Evolutionary conservation across 768 basidiomycete species (phyloP).

Genomic region (Pisolithus microcarpus): DNA sequence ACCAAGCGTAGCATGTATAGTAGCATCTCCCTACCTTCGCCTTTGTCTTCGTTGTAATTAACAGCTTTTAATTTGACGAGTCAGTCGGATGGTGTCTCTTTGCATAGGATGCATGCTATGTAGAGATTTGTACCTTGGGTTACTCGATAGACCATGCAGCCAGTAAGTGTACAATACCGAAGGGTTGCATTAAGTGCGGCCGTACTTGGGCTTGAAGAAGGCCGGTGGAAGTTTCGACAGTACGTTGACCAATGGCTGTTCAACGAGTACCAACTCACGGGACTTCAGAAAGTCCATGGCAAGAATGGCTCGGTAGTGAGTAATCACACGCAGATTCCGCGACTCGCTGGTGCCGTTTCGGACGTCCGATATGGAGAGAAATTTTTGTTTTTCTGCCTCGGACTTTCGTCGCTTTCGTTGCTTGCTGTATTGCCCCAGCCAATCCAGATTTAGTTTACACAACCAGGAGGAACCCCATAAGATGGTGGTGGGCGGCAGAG

Average conservation of each 20-base stretch:
- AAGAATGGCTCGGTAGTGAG: constrained; percentile 72
- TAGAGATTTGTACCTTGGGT: neutral
- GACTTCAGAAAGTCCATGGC: constrained; percentile 63
- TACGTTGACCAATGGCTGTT: constrained; percentile 84
- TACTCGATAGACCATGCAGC: too few species aligned
- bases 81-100: neutral
- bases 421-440: constrained; percentile 25
- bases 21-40: too few species aligned
- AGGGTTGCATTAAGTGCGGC: constrained; percentile 43
- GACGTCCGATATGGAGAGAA: constrained; percentile 12
- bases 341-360: constrained; percentile 21
- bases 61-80: too few species aligned
- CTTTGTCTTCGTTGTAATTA: too few species aligned
- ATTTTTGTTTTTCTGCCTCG: constrained; percentile 9
- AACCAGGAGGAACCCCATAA: constrained; percentile 89
- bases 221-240: constrained; percentile 79
- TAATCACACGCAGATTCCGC: constrained; percentile 52
- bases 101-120: neutral
- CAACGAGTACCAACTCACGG: constrained; percentile 82
- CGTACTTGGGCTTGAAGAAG: constrained; percentile 85
- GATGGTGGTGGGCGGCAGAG: constrained; percentile 36
- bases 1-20: too few species aligned
- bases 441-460: constrained; percentile 55
- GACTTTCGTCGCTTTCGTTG: constrained; percentile 42
- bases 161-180: too few species aligned